These are phyloP conservation scores for Solanum paucissectum DNA, from an alignment of 257 asterid species.

Conservation along the genomic window DNA sequence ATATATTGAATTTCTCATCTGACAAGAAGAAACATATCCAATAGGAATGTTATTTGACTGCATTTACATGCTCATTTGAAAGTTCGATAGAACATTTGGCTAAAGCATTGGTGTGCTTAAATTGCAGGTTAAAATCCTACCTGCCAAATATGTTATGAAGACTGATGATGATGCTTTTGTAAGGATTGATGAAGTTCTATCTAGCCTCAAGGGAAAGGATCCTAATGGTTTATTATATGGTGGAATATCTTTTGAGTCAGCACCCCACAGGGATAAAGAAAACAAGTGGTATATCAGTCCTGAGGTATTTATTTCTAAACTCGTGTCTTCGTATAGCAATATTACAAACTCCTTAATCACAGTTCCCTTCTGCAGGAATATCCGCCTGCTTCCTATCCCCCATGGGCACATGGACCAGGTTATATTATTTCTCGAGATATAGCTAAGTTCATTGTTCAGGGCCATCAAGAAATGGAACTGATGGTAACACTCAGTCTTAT, in stretches of 20 bases:
- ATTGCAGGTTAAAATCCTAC: conserved; percentile 51
- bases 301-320: conserved; percentile 33
- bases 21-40: not conserved
- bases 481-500: conserved; percentile 29
- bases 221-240: conserved; percentile 54
- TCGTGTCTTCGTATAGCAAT: not conserved
- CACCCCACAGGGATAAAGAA: conserved; percentile 77
- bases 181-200: conserved; percentile 73
- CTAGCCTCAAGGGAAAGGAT: conserved; percentile 49
- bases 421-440: conserved; percentile 72
- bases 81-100: not conserved
- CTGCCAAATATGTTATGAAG: conserved; percentile 84
- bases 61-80: not conserved
- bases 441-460: conserved; percentile 72
- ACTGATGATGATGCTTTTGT: conserved; percentile 97
- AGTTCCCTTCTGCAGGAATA: conserved; percentile 53
- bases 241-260: conserved; percentile 63
- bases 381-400: conserved; percentile 77
- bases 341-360: not conserved
- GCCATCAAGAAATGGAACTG: conserved; percentile 56
- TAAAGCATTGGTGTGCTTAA: not conserved
- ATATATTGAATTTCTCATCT: not conserved
- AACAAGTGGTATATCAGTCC: conserved; percentile 87
- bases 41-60: not conserved
- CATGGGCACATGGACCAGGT: conserved; percentile 99